Percentiles rank a stretch among this genome's conserved stretches.
phyloP scores from a whole-genome alignment of 805 yeast species.

The Komagataella pastoris region DNA sequence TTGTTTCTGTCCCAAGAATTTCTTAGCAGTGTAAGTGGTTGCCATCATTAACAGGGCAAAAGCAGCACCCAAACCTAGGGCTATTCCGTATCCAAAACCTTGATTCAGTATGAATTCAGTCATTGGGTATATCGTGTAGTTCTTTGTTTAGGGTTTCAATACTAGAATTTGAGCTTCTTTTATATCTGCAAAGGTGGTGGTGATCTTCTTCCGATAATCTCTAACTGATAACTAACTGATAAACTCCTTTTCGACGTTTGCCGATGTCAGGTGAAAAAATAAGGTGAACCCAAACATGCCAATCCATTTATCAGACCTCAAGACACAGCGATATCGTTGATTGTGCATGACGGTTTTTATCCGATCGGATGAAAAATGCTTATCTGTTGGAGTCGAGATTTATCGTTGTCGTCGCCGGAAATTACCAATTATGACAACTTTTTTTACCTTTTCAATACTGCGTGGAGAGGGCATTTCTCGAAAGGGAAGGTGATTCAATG shows the following conservation, averaged over 20 bases:
- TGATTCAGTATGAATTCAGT: slow-evolving; percentile 13
- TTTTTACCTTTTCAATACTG: neutral
- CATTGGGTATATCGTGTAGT: neutral
- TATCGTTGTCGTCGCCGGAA: neutral
- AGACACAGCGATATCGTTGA: neutral
- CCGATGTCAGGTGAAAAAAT: neutral
- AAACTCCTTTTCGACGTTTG: neutral
- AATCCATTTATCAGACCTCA: neutral
- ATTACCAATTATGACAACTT: neutral
- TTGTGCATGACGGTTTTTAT: neutral
- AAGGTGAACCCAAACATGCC: neutral
- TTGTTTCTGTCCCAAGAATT: slow-evolving; percentile 23
- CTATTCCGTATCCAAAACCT: slow-evolving; percentile 25
- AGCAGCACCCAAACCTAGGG: slow-evolving; percentile 27
- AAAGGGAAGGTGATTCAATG: neutral
- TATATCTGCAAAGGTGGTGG: neutral
- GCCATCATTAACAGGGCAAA: slow-evolving; percentile 28
- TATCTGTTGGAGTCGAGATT: neutral
- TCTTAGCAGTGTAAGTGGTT: slow-evolving; percentile 22
- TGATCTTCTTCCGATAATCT: neutral
- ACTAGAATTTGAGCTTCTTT: neutral
- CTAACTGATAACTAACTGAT: neutral
- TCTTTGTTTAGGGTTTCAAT: neutral
- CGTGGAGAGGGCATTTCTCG: neutral
- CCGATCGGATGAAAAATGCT: neutral